Conservation (phyloP, 2,329 filamentous ascomycete genomes). For the Xylaria digitata region DNA sequence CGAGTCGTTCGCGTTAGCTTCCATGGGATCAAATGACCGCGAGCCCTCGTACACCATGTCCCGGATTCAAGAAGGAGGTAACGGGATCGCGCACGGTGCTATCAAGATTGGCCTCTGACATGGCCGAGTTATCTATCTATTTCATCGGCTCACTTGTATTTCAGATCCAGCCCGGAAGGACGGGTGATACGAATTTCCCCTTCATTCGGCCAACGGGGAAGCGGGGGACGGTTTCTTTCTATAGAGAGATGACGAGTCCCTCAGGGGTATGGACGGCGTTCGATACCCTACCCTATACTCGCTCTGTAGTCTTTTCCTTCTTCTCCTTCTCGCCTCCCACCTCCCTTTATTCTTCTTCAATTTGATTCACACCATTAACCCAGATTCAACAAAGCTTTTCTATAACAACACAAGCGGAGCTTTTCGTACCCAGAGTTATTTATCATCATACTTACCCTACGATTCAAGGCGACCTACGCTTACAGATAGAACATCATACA, state of each 20-base stretch:
- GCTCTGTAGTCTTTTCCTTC: no score
- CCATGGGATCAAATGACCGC: constrained; percentile 83
- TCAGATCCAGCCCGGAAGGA: background rate
- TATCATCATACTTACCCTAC: no score
- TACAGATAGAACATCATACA: no score
- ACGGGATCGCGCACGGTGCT: constrained; percentile 64
- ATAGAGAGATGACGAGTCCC: background rate
- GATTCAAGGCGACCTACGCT: no score
- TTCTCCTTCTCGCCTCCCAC: background rate
- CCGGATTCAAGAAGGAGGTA: constrained; percentile 67
- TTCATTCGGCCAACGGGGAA: background rate
- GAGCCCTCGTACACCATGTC: constrained; percentile 90
- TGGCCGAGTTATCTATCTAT: background rate
- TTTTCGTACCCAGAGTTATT: no score
- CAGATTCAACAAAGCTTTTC: no score
- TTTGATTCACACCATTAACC: background rate
- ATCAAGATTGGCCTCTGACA: constrained; percentile 57
- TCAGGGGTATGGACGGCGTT: background rate
- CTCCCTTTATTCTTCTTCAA: background rate
- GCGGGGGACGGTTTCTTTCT: background rate
- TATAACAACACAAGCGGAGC: no score
- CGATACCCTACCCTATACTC: background rate
- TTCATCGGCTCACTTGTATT: background rate
- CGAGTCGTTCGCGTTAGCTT: constrained; percentile 85
- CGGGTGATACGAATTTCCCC: background rate